Evolutionary conservation across 2,329 filamentous ascomycete species (phyloP).

Genomic region (Phaeosphaeriaceae sp.): DNA sequence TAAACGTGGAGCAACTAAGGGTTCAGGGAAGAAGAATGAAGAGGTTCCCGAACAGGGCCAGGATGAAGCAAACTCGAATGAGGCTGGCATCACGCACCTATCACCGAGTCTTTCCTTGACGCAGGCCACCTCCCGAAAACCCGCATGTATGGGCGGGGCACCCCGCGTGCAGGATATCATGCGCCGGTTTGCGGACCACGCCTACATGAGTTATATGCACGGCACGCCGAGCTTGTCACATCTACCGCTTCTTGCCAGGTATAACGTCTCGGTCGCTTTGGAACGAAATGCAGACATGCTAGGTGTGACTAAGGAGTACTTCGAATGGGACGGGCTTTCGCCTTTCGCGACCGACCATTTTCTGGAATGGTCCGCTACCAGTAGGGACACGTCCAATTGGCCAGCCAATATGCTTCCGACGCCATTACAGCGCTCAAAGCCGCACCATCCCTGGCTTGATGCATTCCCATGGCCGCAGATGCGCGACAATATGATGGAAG

Average conservation of each 20-base stretch:
- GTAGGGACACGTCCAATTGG: slow-evolving; percentile 1
- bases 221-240: slow-evolving; percentile 19
- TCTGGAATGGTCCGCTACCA: neutral
- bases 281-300: slow-evolving; percentile 15
- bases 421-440: slow-evolving; percentile 42
- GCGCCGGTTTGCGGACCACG: slow-evolving; percentile 23
- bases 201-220: slow-evolving; percentile 24
- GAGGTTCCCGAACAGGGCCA: too few species aligned
- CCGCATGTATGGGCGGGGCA: slow-evolving; percentile 9
- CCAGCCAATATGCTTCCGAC: slow-evolving; percentile 43
- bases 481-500: slow-evolving; percentile 50
- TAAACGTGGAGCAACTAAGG: too few species aligned
- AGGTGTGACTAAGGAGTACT: slow-evolving; percentile 14
- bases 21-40: too few species aligned
- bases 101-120: too few species aligned
- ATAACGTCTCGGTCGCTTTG: slow-evolving; percentile 20
- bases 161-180: slow-evolving; percentile 19
- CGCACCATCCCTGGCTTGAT: slow-evolving; percentile 54
- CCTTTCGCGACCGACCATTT: slow-evolving; percentile 14
- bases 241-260: slow-evolving; percentile 18
- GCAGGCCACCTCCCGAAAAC: too few species aligned
- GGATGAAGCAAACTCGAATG: too few species aligned
- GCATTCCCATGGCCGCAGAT: slow-evolving; percentile 48
- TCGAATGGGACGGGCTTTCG: neutral
- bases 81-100: too few species aligned